Evolutionary conservation across 306 rosid species (phyloP), one percentile per base, ranked within the genome.

Genomic region (Echinosophora koreensis): DNA sequence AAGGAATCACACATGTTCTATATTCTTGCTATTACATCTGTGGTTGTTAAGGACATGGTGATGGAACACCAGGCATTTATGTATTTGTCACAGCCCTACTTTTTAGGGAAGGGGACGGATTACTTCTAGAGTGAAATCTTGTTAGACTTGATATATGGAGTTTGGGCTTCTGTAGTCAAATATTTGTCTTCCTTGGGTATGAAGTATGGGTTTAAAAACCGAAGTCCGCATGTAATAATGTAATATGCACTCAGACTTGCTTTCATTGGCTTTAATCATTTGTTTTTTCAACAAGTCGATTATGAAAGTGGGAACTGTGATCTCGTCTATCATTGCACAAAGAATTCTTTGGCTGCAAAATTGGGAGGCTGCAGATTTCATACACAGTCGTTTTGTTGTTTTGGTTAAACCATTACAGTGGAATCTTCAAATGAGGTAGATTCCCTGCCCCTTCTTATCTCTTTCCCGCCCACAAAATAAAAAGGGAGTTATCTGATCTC

Each of bases 401-500:
- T 85, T 76, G 89, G 77, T 77, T 84, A 74, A 79, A 84, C 69
- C 38, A 5, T 55, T 35, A 27, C 85, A 38, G 82, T 77, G 88
- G 85, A 85, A 78, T 83, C 92, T 83, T 87, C 92, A 73, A 42
- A 59, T 73, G 84, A 92, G 96, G 96, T 92, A 92, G 97, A 77
- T 67, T 77, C 84, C 84, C 83, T 15, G 55, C 81, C 58, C 77
- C 51, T 77, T 76, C 80, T 62, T 42, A 60, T 80, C 56, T 55
- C 42, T 8, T 32, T n/a, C 74, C 66, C 54, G 78, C 69, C 8
- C 51, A 32, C 46, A 68, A 50, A 28, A n/a, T n/a, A n/a, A 15
- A 42, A 63, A 73, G 77, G 46, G 8, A 74, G 49, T 80, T 13
- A 39, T 71, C 69, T 50, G 64, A 41, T 34, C 70, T 54, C 34